Evolutionary conservation across 139 green algal species (phyloP).

Genomic region (Eudorina sp.): DNA sequence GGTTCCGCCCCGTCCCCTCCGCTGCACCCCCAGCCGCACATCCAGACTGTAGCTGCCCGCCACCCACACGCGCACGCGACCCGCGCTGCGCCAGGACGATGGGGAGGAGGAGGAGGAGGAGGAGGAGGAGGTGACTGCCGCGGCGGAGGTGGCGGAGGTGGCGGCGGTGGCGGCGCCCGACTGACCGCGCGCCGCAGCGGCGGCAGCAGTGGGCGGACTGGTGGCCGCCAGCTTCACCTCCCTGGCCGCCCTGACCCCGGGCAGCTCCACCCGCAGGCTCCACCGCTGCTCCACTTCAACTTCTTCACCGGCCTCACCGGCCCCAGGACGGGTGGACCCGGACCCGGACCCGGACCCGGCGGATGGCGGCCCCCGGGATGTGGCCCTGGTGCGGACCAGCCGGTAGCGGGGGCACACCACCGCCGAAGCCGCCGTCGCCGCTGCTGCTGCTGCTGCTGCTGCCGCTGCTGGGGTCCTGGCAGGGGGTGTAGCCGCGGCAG

Average conservation of each 20-base stretch:
- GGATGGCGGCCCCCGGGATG: neutral
- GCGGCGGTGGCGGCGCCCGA: neutral
- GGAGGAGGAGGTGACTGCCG: too few relatives aligned
- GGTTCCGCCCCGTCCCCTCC: neutral
- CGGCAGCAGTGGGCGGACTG: neutral
- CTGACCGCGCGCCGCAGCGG: neutral
- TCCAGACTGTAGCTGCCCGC: constrained; percentile 16
- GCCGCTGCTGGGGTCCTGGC: neutral
- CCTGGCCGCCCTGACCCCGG: neutral
- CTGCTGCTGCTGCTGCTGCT: neutral
- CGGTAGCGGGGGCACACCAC: neutral
- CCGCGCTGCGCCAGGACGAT: neutral
- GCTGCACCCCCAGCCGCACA: neutral
- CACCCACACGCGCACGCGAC: constrained; percentile 22
- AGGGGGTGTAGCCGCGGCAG: neutral
- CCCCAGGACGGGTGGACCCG: too few relatives aligned
- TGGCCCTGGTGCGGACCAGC: neutral
- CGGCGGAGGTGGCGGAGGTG: too few relatives aligned
- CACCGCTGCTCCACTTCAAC: neutral
- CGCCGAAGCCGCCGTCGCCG: neutral
- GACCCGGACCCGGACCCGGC: too few relatives aligned
- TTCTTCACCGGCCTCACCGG: neutral
- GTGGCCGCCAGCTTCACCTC: constrained; percentile 26
- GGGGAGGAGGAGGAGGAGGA: neutral
- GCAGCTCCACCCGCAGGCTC: constrained; percentile 17